These are phyloP conservation scores for Neofusicoccum laricinum DNA, from an alignment of 2,329 filamentous ascomycete genomes.

Conservation along the genomic window DNA sequence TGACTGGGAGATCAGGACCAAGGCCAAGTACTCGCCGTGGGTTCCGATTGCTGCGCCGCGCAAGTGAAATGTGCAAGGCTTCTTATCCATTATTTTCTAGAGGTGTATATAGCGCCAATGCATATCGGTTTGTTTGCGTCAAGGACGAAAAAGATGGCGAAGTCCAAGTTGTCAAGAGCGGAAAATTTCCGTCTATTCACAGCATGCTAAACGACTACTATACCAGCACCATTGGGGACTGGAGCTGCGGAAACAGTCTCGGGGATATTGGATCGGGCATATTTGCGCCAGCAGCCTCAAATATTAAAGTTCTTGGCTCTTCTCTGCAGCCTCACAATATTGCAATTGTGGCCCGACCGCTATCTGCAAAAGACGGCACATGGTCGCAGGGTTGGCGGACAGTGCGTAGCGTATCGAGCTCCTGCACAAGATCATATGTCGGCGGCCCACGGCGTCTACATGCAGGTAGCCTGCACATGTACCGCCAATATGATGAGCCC, in stretches of 20 bases:
- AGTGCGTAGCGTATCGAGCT: not conserved
- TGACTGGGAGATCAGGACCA: slow-evolving; percentile 37
- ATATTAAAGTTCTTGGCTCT: not conserved
- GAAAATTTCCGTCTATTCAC: not conserved
- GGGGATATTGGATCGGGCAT: not conserved
- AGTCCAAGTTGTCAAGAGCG: not conserved
- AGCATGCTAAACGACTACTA: not conserved
- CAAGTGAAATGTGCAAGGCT: not conserved
- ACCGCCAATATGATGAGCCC: not conserved
- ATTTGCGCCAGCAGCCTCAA: not conserved
- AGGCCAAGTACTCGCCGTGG: slow-evolving; percentile 51
- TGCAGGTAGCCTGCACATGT: not conserved
- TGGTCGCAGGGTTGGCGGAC: not conserved
- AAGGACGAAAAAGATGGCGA: not conserved
- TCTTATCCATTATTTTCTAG: not conserved
- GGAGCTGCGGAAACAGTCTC: no score
- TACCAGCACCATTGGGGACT: no score
- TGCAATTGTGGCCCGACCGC: not conserved
- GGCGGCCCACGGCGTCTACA: not conserved
- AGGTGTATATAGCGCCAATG: slow-evolving; percentile 11
- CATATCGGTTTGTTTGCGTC: not conserved
- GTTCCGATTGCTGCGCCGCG: slow-evolving; percentile 46
- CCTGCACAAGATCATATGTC: slow-evolving; percentile 1
- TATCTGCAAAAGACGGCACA: not conserved
- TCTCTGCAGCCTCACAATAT: not conserved